Evolutionary conservation across 2,329 filamentous ascomycete species (phyloP).

Genomic region (Colletotrichum acutatum): DNA sequence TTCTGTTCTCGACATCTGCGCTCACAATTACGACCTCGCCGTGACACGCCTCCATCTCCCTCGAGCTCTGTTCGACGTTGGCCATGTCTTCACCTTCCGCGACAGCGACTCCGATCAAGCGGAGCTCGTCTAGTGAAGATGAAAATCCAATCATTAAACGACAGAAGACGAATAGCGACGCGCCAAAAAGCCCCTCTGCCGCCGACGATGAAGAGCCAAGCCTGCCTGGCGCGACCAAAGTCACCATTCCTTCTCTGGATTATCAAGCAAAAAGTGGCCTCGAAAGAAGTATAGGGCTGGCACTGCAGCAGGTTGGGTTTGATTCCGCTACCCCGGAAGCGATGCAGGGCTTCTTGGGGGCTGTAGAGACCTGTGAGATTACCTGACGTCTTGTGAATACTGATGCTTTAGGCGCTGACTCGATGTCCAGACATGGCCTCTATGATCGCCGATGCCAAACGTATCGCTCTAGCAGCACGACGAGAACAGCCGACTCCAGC

Average conservation of each 20-base stretch:
- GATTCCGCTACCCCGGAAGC: slow-evolving; percentile 64
- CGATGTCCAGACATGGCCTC: slow-evolving; percentile 57
- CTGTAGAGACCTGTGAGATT: slow-evolving; percentile 67
- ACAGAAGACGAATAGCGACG: slow-evolving; percentile 13
- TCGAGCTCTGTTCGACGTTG: slow-evolving; percentile 5
- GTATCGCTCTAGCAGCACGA: slow-evolving; percentile 58
- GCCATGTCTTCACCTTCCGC: slow-evolving; percentile 7
- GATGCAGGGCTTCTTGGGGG: slow-evolving; percentile 66
- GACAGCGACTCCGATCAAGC: slow-evolving; percentile 20
- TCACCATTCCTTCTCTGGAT: slow-evolving; percentile 41
- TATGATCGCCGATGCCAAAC: slow-evolving; percentile 60
- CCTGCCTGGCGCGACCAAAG: slow-evolving; percentile 6
- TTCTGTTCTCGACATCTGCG: background rate
- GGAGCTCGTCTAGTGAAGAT: slow-evolving; percentile 8
- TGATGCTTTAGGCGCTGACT: slow-evolving; percentile 38
- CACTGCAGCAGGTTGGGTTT: slow-evolving; percentile 69
- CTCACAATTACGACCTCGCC: background rate
- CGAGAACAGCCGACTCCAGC: slow-evolving; percentile 64
- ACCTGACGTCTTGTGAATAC: background rate
- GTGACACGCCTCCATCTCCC: background rate
- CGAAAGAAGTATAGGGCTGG: slow-evolving; percentile 65
- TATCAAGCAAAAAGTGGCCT: slow-evolving; percentile 55
- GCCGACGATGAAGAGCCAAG: background rate
- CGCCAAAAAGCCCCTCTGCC: background rate
- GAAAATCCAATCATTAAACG: slow-evolving; percentile 5